Evolutionary conservation across 139 green algal species (phyloP), one percentile per base, ranked within the genome.

Genomic region (Tetraselmis chui): DNA sequence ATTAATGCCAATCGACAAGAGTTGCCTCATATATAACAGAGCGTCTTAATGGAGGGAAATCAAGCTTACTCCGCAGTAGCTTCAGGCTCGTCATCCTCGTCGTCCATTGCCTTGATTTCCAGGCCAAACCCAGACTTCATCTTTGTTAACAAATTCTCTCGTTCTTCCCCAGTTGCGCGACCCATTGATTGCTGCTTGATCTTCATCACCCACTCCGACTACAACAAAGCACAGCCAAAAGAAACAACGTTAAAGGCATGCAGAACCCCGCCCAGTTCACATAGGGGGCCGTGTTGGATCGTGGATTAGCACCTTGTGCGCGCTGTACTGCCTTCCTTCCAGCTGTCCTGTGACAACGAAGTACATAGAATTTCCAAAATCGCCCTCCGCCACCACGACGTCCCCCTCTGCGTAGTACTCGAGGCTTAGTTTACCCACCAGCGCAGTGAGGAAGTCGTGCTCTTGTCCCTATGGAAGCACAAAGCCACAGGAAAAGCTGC

Each of bases 301-400:
- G n/a, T n/a, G n/a, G n/a, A n/a, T n/a, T n/a, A n/a, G n/a, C n/a
- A n/a, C n/a, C n/a, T n/a, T n/a, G n/a, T n/a, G n/a, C n/a, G n/a
- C n/a, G 45, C 18, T 67, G 45, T 67, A 67, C 23, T 80, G 1
- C 2, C 84, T 27, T 28, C 87, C 87, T 80, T 90, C 88, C 59
- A 89, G 74, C 0, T 80, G 76, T 23, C 88, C 88, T 76, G 86
- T 75, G 1, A 28, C 78, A 2, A 92, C 59, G 45, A 92, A 92
- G 81, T 89, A 90, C 88, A 92, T 90, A 58, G 84, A 85, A 28
- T 79, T 30, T 23, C 86, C 87, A 58, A 84, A 45, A 75, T 92
- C 86, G 22, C 88, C 88, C 59, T 92, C 84, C 31, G 83, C 67
- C 58, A 67, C 45, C 45, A 67, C 45, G 18, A 67, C 18, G 45